phyloP scores from a whole-genome alignment of 768 basidiomycete genomes.

The Mrakia gelida region DNA sequence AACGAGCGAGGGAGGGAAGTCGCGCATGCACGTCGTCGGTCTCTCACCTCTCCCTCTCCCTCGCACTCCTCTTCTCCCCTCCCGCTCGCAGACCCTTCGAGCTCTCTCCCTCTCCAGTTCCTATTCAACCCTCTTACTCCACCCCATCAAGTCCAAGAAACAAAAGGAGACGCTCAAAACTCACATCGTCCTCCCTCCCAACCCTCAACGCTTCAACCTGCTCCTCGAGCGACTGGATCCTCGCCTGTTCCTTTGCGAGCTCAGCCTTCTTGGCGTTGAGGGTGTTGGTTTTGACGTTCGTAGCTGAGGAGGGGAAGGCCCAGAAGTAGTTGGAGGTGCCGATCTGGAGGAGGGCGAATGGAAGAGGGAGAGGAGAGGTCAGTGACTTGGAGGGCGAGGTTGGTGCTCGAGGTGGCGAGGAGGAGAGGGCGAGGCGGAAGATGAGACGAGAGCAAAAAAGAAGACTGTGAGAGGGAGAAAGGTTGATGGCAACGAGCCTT shows the following conservation, averaged over 20 bases:
- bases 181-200: constrained; percentile 8
- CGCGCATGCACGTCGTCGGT: background rate
- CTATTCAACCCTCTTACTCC: background rate
- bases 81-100: background rate
- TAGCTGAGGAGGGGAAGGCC: constrained; percentile 15
- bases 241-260: background rate
- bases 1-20: background rate
- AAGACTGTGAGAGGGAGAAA: background rate
- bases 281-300: background rate
- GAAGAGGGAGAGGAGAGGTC: background rate
- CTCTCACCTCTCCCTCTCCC: too few species aligned
- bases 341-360: background rate
- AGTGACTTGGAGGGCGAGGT: background rate
- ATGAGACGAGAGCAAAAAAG: background rate
- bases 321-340: constrained; percentile 72
- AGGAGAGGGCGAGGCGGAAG: background rate
- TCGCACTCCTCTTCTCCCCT: too few species aligned
- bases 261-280: background rate
- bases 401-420: background rate
- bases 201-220: background rate
- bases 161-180: constrained; percentile 6
- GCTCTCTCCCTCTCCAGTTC: too few species aligned
- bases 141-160: background rate
- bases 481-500: constrained; percentile 60
- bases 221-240: background rate